Conservation (phyloP, 345 rosid species). For the Mallotus nudiflorus region DNA sequence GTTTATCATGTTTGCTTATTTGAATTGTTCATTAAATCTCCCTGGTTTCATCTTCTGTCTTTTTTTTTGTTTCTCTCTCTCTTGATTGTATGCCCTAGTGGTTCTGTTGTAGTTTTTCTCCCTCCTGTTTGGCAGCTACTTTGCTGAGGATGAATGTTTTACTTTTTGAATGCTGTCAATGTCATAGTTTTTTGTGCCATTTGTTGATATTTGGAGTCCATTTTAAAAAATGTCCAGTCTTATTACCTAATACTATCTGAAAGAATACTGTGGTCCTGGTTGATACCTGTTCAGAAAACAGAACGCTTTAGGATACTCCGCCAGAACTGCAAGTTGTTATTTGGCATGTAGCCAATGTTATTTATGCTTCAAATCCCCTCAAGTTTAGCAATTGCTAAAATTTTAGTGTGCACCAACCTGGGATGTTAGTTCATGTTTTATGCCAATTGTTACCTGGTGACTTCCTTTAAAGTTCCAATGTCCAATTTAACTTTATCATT, state of each 20-base stretch:
- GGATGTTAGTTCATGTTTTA: neutral
- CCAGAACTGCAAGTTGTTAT: neutral
- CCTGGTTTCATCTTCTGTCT: neutral
- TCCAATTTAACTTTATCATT: conserved; percentile 14
- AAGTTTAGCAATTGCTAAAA: neutral
- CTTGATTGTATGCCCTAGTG: neutral
- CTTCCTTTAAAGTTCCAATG: conserved; percentile 1
- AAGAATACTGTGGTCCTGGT: neutral
- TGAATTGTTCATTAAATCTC: neutral
- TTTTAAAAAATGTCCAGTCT: neutral
- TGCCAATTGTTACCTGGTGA: neutral
- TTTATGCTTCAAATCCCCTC: neutral
- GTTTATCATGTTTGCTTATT: neutral
- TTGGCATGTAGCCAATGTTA: neutral
- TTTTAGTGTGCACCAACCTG: neutral
- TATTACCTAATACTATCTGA: neutral
- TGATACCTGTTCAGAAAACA: neutral
- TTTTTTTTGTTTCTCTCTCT: neutral
- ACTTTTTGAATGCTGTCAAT: neutral
- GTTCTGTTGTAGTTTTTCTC: neutral
- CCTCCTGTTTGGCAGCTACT: neutral
- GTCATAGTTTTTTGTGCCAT: neutral
- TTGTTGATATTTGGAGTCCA: neutral
- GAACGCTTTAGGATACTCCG: neutral
- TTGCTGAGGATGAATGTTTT: neutral